phyloP scores from a whole-genome alignment of 1,284 basidiomycete species.

The Apiotrichum domesticum region DNA sequence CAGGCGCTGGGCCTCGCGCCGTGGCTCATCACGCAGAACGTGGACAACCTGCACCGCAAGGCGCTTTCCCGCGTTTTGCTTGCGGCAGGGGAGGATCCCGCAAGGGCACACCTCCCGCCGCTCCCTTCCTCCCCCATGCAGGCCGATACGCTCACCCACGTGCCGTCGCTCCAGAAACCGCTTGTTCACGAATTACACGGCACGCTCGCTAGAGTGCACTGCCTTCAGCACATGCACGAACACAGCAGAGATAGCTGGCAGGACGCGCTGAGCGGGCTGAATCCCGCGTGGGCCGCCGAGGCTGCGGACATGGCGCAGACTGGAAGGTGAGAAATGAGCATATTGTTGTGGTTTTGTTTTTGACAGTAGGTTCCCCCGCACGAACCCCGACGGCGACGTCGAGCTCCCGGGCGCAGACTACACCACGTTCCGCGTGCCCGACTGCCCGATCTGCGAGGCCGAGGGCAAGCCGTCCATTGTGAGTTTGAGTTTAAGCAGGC shows the following conservation, averaged over 20 bases:
- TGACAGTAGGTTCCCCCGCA: slow-evolving; percentile 54
- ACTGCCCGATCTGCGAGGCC: slow-evolving; percentile 59
- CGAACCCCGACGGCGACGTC: slow-evolving; percentile 90
- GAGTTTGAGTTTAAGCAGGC: no score
- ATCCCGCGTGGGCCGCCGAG: slow-evolving; percentile 72
- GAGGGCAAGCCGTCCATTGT: slow-evolving; percentile 36
- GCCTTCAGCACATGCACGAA: slow-evolving; percentile 60
- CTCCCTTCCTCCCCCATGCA: slow-evolving; percentile 1
- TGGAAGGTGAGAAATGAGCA: slow-evolving; percentile 42
- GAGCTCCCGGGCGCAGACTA: slow-evolving; percentile 72
- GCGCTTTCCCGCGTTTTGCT: slow-evolving; percentile 49
- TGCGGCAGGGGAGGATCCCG: neutral
- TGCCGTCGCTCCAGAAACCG: neutral
- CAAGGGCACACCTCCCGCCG: neutral
- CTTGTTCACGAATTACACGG: slow-evolving; percentile 79
- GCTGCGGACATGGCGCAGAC: slow-evolving; percentile 61
- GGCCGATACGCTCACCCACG: no score
- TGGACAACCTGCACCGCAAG: slow-evolving; percentile 83
- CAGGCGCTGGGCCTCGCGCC: slow-evolving; percentile 61
- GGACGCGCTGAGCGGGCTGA: slow-evolving; percentile 60
- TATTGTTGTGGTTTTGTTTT: no score
- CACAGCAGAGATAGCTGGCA: slow-evolving; percentile 68
- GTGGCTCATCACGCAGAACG: slow-evolving; percentile 77
- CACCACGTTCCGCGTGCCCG: slow-evolving; percentile 68
- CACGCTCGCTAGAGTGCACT: slow-evolving; percentile 74